These are phyloP conservation scores for Digitaria exilis DNA, from an alignment of 202 grass and related monocot species.

Conservation along the genomic window DNA sequence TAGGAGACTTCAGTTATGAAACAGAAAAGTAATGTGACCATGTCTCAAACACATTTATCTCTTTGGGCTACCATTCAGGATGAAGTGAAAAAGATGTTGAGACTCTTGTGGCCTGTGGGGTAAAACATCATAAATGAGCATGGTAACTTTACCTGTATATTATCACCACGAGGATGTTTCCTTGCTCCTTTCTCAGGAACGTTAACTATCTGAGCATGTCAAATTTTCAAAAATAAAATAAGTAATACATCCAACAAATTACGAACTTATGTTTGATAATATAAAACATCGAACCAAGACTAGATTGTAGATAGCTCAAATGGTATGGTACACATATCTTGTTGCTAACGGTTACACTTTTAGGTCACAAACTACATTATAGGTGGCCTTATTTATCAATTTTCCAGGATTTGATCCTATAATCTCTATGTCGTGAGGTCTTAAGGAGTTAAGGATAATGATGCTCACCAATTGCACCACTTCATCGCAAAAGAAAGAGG, in stretches of 20 bases:
- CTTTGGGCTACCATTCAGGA: conserved; percentile 14
- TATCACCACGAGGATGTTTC: conserved; percentile 99
- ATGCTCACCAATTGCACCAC: background rate
- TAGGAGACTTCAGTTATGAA: background rate
- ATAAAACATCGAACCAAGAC: background rate
- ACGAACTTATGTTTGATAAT: background rate
- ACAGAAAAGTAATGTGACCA: background rate
- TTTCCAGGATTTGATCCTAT: background rate
- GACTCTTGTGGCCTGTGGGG: conserved; percentile 18
- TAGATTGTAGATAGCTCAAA: background rate
- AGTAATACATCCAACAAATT: conserved; percentile 26
- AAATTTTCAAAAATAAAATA: conserved; percentile 38
- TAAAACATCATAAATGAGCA: conserved; percentile 29
- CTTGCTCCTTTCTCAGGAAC: conserved; percentile 99
- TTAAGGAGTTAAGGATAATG: background rate
- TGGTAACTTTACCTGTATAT: conserved; percentile 85
- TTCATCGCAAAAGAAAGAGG: background rate
- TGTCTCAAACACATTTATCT: conserved; percentile 16
- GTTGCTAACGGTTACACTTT: background rate
- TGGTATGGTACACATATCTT: background rate
- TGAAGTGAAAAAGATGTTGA: background rate
- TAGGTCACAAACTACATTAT: background rate
- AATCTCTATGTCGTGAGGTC: background rate
- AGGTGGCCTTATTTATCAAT: background rate
- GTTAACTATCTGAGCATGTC: conserved; percentile 83